Conservation (phyloP, 2,329 filamentous ascomycete species). For the Cryphonectria radicalis region DNA sequence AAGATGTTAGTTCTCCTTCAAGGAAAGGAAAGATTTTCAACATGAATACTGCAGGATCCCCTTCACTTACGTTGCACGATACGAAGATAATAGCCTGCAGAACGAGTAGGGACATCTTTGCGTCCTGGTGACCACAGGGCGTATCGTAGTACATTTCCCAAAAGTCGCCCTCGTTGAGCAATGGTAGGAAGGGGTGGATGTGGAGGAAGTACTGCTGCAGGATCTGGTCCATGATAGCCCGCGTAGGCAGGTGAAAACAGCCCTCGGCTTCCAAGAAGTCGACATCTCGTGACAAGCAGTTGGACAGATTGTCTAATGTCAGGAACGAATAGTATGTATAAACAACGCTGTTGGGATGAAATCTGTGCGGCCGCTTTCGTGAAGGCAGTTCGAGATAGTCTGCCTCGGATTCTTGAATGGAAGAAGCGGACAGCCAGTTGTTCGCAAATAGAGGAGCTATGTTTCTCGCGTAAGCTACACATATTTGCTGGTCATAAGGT, state of each 20-base stretch:
- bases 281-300: conserved; percentile 46
- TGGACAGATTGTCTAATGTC: conserved; percentile 40
- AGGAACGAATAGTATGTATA: conserved; percentile 48
- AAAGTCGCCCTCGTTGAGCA: conserved; percentile 48
- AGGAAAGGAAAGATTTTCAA: no score
- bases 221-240: conserved; percentile 45
- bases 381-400: not conserved
- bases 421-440: conserved; percentile 2
- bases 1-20: not conserved
- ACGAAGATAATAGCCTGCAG: conserved; percentile 51
- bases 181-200: conserved; percentile 46
- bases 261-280: conserved; percentile 48
- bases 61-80: conserved; percentile 43
- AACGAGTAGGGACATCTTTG: conserved; percentile 47
- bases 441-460: not conserved
- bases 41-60: not conserved
- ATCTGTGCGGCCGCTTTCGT: not conserved
- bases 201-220: conserved; percentile 49
- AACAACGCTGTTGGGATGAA: conserved; percentile 10
- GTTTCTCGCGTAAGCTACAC: not conserved
- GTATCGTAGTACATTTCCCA: conserved; percentile 47
- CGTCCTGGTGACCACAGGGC: not conserved
- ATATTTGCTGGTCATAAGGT: not conserved
- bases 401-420: not conserved
- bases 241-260: conserved; percentile 46